Evolutionary conservation across 2,329 filamentous ascomycete species (phyloP), one percentile per base, ranked within the genome.

Genomic region (Thielaviopsis musarum): DNA sequence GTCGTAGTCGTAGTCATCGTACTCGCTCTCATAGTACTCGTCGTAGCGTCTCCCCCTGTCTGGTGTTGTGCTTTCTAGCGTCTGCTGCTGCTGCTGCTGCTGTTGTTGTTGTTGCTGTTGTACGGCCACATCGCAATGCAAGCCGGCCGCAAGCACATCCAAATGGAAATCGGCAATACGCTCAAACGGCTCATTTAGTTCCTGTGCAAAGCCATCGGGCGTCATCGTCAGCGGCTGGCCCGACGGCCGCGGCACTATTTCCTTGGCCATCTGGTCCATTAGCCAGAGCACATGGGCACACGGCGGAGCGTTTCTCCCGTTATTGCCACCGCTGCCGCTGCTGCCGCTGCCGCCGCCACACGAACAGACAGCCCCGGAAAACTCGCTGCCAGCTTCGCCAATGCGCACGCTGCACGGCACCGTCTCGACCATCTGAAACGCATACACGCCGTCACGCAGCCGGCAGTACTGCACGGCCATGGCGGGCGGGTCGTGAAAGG

Each of bases 241-340:
- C 9, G 65, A 38, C 26, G 65, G 54, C 71, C 67, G 45, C 71
- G 69, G 49, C 71, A 67, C 62, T 74, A 74, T 3, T 77, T 65
- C 2, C 74, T 72, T 74, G 21, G 74, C 70, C 30, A 81, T 70
- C 64, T 74, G 74, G 66, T 81, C 78, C 54, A 79, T 72, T 15
- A 81, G 70, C 77, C 77, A 80, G 28, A 81, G 66, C 30, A 78
- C 67, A 62, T 81, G 79, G 12, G 73, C 70, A 65, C 78, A 81
- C 0, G 74, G 75, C 41, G 65, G 63, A 53, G 64, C 62, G n/a
- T 64, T 45, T n/a, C 7, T 41, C 3, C 34, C 5, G 34, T 10
- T 28, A 7, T 28, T 28, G n/a, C n/a, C n/a, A n/a, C 6, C 30
- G 34, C 34, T 17, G 34, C 34, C 34, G 10, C 34, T 64, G 15